phyloP scores from a whole-genome alignment of 441 rosid genomes.

The Rhodomyrtus psidioides region DNA sequence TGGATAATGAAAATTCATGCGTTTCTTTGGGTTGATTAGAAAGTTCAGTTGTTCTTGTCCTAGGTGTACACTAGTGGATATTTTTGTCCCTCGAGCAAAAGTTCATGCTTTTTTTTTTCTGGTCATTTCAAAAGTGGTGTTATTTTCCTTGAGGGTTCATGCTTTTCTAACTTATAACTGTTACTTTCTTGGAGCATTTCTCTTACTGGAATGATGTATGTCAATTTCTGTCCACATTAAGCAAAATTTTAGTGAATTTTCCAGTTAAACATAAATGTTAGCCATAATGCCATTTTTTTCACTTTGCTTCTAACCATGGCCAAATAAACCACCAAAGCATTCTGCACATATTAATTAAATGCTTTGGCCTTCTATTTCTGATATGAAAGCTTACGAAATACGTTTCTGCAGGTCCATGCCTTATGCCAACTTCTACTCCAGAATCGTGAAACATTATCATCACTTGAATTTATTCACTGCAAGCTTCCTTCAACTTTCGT shows the following conservation, averaged over 20 bases:
- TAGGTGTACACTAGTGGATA: background rate
- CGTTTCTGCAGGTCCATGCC: constrained; percentile 49
- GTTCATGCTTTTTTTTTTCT: background rate
- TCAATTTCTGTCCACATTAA: background rate
- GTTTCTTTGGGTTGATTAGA: background rate
- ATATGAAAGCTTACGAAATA: background rate
- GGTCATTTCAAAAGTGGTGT: background rate
- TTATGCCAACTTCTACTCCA: constrained; percentile 63
- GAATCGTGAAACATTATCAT: constrained; percentile 51
- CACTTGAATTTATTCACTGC: constrained; percentile 74
- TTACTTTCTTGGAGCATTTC: background rate
- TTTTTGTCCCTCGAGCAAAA: background rate
- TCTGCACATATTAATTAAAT: background rate
- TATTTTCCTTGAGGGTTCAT: background rate
- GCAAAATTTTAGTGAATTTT: background rate
- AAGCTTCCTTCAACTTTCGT: constrained; percentile 48
- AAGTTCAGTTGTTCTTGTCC: background rate
- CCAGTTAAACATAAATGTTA: background rate
- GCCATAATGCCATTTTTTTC: background rate
- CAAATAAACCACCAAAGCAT: background rate
- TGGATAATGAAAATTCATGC: background rate
- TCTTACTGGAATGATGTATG: background rate
- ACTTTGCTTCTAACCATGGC: background rate
- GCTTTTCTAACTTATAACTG: background rate
- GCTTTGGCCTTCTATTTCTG: background rate